phyloP scores from a whole-genome alignment of 306 rosid genomes.

The Quercus parvula region DNA sequence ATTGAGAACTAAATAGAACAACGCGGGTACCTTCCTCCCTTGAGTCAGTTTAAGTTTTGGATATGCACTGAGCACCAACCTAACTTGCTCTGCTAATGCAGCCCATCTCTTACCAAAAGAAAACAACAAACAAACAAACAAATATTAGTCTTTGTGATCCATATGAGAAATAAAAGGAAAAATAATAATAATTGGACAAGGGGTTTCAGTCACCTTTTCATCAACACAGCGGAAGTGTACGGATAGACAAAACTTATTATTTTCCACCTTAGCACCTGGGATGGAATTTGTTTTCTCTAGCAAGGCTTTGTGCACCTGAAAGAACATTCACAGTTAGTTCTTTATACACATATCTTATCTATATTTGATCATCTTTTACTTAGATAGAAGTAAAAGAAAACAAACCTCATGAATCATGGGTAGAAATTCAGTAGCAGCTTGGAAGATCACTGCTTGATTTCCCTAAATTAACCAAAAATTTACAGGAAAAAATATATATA shows the following conservation, averaged over 20 bases:
- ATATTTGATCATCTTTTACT: not conserved
- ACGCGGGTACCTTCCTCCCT: conserved; percentile 61
- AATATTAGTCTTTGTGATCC: not conserved
- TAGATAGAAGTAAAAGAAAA: not conserved
- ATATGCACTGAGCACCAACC: conserved; percentile 60
- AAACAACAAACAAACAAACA: not conserved
- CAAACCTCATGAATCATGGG: conserved; percentile 88
- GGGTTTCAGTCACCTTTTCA: conserved; percentile 60
- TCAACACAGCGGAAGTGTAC: conserved; percentile 97
- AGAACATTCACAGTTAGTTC: not conserved
- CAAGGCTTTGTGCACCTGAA: conserved; percentile 64
- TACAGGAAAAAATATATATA: not conserved
- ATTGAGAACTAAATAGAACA: too few species aligned
- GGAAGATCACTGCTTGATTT: conserved; percentile 51
- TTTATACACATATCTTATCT: not conserved
- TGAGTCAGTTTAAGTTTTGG: conserved; percentile 73
- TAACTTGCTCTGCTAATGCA: conserved; percentile 68
- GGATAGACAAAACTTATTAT: conserved; percentile 84
- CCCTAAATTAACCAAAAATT: conserved; percentile 38
- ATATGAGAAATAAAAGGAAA: not conserved
- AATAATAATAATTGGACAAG: not conserved
- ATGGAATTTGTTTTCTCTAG: conserved; percentile 67
- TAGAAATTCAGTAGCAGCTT: conserved; percentile 78
- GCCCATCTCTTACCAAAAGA: conserved; percentile 57
- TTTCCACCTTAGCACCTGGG: conserved; percentile 80